phyloP scores from a whole-genome alignment of 2,329 filamentous ascomycete genomes.

The Albophoma yamanashiensis region DNA sequence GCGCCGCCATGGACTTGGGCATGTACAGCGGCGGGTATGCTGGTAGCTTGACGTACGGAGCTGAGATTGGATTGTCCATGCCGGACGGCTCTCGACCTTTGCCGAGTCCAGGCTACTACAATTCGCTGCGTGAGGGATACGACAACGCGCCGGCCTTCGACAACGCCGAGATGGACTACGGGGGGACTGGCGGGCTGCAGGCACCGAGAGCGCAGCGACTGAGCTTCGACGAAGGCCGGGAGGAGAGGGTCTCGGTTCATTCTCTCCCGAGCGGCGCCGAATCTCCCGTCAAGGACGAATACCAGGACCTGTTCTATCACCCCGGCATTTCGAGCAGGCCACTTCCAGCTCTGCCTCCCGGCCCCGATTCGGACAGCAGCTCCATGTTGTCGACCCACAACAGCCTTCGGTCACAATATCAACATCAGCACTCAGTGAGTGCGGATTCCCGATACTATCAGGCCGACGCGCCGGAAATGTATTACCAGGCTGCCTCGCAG shows the following conservation, averaged over 20 bases:
- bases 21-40: conserved; percentile 63
- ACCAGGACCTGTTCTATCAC: conserved; percentile 89
- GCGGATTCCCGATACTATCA: conserved; percentile 30
- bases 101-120: conserved; percentile 30
- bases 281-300: conserved; percentile 59
- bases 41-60: conserved; percentile 39
- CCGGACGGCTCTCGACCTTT: conserved; percentile 37
- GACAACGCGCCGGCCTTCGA: conserved; percentile 30
- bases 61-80: conserved; percentile 30
- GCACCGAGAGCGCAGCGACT: conserved; percentile 62
- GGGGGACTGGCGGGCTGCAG: conserved; percentile 80
- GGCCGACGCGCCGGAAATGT: conserved; percentile 37
- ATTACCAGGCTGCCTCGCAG: conserved; percentile 26
- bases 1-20: conserved; percentile 54
- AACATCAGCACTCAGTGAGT: conserved; percentile 38
- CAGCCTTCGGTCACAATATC: conserved; percentile 29
- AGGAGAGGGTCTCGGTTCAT: conserved; percentile 57
- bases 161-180: conserved; percentile 71
- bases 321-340: conserved; percentile 62
- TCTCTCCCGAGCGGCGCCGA: conserved; percentile 50
- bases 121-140: conserved; percentile 14
- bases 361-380: conserved; percentile 50
- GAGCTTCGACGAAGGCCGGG: conserved; percentile 80
- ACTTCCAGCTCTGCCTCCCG: conserved; percentile 51
- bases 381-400: conserved; percentile 37